Conservation (phyloP, 2,329 filamentous ascomycete genomes). For the Ustulina deusta region DNA sequence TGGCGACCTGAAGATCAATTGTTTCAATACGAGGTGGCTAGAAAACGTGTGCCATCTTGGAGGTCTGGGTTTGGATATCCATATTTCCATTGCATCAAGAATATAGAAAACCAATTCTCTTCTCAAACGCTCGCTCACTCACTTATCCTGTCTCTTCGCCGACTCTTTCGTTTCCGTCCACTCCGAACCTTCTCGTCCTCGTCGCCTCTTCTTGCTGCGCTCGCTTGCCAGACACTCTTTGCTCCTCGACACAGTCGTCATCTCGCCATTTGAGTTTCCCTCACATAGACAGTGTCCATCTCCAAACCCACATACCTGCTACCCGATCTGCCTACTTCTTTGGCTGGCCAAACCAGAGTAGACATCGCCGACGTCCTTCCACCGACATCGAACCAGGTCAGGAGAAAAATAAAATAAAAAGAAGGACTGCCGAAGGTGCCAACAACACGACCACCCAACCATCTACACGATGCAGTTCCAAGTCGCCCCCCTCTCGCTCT, state of each 20-base stretch:
- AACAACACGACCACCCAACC: not conserved
- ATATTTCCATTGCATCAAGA: not conserved
- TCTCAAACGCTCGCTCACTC: not conserved
- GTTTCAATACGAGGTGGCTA: slow-evolving; percentile 35
- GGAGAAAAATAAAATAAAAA: not conserved
- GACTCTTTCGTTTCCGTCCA: not conserved
- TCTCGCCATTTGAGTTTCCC: no score
- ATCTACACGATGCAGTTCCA: slow-evolving; percentile 36
- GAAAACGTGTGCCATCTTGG: not conserved
- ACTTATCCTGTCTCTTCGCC: not conserved
- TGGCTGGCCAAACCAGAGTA: slow-evolving; percentile 28
- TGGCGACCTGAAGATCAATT: slow-evolving; percentile 4
- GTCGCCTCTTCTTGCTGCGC: not conserved
- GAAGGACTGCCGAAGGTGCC: not conserved
- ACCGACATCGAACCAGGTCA: not conserved
- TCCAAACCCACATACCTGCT: not conserved
- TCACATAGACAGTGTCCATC: no score
- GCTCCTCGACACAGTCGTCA: not conserved
- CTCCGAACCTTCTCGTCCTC: not conserved
- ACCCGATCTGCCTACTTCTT: not conserved
- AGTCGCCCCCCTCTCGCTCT: slow-evolving; percentile 34
- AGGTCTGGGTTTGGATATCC: not conserved
- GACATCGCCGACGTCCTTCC: not conserved
- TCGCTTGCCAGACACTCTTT: not conserved
- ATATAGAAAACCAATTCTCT: slow-evolving; percentile 14